Evolutionary conservation across 495 filamentous ascomycete species (phyloP).

Genomic region (Xylaria longipes): DNA sequence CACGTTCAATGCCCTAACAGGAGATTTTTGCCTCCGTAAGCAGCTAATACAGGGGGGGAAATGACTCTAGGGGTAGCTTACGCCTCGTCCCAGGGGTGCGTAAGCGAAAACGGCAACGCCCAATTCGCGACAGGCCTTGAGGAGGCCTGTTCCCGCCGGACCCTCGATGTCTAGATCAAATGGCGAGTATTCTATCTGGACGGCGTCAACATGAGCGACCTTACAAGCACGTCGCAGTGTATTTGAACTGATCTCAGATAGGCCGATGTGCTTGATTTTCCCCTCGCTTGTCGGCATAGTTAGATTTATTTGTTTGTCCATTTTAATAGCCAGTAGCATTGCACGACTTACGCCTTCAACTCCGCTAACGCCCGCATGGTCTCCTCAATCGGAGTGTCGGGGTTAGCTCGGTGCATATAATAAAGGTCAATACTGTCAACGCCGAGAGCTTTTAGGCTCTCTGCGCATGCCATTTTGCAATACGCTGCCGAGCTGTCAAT

Average conservation of each 20-base stretch:
- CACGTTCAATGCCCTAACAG: no score
- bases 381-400: slow-evolving; percentile 55
- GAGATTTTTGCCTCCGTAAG: no score
- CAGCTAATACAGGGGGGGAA: not conserved
- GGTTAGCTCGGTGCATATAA: slow-evolving; percentile 41
- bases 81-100: slow-evolving; percentile 42
- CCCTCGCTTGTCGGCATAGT: slow-evolving; percentile 46
- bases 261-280: slow-evolving; percentile 68
- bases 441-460: not conserved
- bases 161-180: slow-evolving; percentile 61
- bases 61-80: no score
- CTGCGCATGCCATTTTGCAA: not conserved
- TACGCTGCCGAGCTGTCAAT: not conserved
- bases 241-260: slow-evolving; percentile 68
- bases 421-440: slow-evolving; percentile 22
- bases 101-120: slow-evolving; percentile 66
- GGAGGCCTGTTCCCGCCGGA: slow-evolving; percentile 66
- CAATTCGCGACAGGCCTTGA: slow-evolving; percentile 64
- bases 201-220: slow-evolving; percentile 67
- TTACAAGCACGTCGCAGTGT: slow-evolving; percentile 69
- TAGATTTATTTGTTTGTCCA: not conserved
- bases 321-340: not conserved
- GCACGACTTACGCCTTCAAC: slow-evolving; percentile 50
- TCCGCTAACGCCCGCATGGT: slow-evolving; percentile 56
- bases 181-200: slow-evolving; percentile 73